Percentiles rank a stretch among this genome's conserved stretches.
Conservation (phyloP, 2,329 filamentous ascomycete genomes). For the Fusarium sacchari region DNA sequence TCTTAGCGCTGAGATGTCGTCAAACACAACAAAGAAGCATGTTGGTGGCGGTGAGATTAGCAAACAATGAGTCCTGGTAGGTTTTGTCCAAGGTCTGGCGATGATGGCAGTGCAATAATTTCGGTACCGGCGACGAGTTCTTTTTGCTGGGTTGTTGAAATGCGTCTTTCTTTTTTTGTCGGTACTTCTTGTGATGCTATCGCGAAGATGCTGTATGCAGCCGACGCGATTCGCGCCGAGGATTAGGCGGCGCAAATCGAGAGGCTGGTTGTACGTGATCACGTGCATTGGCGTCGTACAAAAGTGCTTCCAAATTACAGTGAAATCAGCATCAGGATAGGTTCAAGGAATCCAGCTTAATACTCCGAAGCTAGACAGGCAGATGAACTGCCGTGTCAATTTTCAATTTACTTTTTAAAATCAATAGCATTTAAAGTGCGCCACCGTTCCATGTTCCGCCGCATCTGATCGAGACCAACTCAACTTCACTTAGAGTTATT, state of each 20-base stretch:
- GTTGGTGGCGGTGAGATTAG: conserved; percentile 34
- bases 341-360: too few species aligned
- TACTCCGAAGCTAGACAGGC: too few species aligned
- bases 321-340: neutral
- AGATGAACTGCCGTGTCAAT: neutral
- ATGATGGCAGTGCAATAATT: neutral
- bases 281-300: conserved; percentile 37
- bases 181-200: conserved; percentile 36
- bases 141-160: neutral
- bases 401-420: neutral
- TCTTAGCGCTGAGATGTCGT: conserved; percentile 27
- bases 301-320: neutral
- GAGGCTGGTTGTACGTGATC: conserved; percentile 40
- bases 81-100: neutral
- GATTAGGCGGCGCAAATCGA: conserved; percentile 49
- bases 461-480: neutral
- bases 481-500: neutral
- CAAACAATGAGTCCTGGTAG: conserved; percentile 1
- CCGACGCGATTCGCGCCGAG: conserved; percentile 48
- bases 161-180: conserved; percentile 22
- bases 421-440: neutral
- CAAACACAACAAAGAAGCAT: conserved; percentile 43
- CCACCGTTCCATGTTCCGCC: too few species aligned
- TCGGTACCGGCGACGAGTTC: neutral
- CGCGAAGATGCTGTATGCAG: conserved; percentile 41